A percentile compares a stretch with the other conserved stretches of the same genome.
Evolutionary conservation across 768 basidiomycete species (phyloP).

Genomic region (Nevesoporus exiguus): DNA sequence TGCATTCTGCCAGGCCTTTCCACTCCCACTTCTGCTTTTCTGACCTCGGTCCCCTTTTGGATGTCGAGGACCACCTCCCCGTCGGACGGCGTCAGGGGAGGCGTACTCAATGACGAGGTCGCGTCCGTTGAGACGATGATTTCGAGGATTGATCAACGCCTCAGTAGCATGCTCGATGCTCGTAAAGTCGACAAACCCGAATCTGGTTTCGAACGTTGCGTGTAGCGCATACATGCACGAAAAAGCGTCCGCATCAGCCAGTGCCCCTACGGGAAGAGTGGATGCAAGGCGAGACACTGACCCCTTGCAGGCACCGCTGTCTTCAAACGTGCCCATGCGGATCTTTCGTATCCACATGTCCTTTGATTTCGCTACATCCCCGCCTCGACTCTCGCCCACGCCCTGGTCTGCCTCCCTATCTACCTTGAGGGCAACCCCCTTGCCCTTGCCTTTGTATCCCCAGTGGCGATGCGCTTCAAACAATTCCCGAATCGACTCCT

Average conservation of each 20-base stretch:
- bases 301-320: conserved; percentile 96
- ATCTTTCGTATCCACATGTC: conserved; percentile 73
- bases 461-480: conserved; percentile 57
- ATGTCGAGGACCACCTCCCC: conserved; percentile 50
- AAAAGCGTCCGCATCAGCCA: background rate
- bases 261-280: background rate
- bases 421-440: conserved; percentile 14
- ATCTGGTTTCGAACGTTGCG: conserved; percentile 45
- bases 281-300: conserved; percentile 35
- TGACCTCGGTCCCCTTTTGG: conserved; percentile 24
- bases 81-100: conserved; percentile 81
- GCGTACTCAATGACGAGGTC: conserved; percentile 87
- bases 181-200: conserved; percentile 92
- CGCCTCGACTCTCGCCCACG: background rate
- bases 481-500: conserved; percentile 65
- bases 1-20: conserved; percentile 7
- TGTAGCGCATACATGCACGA: background rate
- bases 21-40: conserved; percentile 8
- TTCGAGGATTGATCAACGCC: conserved; percentile 78
- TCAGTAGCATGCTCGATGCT: conserved; percentile 74
- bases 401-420: conserved; percentile 24
- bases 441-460: conserved; percentile 32
- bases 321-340: conserved; percentile 94
- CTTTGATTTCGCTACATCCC: conserved; percentile 4
- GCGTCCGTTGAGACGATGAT: conserved; percentile 80